Evolutionary conservation across 2,329 filamentous ascomycete species (phyloP), one percentile per base, ranked within the genome.

Genomic region (Verticillium alfalfae): DNA sequence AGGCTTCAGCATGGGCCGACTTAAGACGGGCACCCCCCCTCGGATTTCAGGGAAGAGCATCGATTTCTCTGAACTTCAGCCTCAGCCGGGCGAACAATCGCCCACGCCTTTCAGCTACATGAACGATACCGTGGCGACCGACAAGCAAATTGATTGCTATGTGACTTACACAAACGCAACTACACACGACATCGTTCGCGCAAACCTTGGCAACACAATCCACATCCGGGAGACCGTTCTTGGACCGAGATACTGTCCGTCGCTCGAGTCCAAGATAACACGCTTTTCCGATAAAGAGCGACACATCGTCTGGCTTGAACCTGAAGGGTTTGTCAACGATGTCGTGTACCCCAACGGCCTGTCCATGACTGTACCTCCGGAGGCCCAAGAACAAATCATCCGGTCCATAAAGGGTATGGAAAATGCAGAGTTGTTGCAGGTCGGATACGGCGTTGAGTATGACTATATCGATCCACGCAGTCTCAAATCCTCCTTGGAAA

Each of bases 371-470:
- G 88, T 99, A 2, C 95, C 95, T 0, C 88, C 88, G 0, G 92
- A 94, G 61, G 92, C 91, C 0, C 95, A 99, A 73, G 88, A 91
- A 68, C 84, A 88, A 59, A 87, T 96, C 71, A 81, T 99, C n/a
- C 89, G 88, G 61, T 96, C 92, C 0, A 90, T 99, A 60, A 83
- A 79, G n/a, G 95, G 95, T 0, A 82, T 99, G 1, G 94, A 98
- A 71, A 87, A 93, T 63, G 93, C 93, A 5, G 87, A 82, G 34
- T 97, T 99, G 93, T 84, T 96, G 7, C 94, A 98, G 70, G 90
- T 94, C 1, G 95, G 94, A 9, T 99, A 99, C 70, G 95, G 95
- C 8, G 95, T 99, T 1, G 95, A 99, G 73, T 99, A 99, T 75
- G 95, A 98, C 78, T 99, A 99, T 73, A 92, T 99, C 18, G 95